These are phyloP conservation scores for Alternaria sp. DNA, from an alignment of 2,329 filamentous ascomycete genomes.

Conservation along the genomic window DNA sequence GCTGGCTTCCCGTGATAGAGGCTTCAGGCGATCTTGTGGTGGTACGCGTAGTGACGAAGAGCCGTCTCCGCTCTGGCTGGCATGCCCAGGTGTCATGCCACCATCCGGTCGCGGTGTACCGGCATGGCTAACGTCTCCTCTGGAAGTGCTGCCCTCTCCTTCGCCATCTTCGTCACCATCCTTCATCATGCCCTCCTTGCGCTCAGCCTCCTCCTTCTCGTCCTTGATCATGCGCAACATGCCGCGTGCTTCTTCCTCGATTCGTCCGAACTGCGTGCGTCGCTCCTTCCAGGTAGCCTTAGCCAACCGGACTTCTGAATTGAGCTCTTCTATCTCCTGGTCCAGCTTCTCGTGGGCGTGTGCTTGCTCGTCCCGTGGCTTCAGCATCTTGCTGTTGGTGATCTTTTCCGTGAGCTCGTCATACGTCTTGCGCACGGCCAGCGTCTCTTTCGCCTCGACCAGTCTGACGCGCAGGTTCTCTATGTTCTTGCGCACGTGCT, in stretches of 20 bases:
- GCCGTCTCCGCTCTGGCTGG: conserved; percentile 39
- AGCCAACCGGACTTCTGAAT: conserved; percentile 83
- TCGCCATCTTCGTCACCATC: conserved; percentile 50
- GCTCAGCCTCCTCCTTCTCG: conserved; percentile 93
- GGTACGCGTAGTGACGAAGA: conserved; percentile 36
- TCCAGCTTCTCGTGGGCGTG: conserved; percentile 80
- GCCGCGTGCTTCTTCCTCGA: conserved; percentile 90
- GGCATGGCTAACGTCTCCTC: conserved; percentile 48
- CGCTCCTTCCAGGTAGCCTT: conserved; percentile 84
- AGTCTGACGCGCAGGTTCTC: conserved; percentile 74
- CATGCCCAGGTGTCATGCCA: conserved; percentile 50
- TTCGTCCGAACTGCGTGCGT: conserved; percentile 82
- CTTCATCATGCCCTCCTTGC: conserved; percentile 71
- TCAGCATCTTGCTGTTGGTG: conserved; percentile 77
- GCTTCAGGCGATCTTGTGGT: conserved; percentile 40
- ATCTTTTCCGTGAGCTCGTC: conserved; percentile 90
- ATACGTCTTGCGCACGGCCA: conserved; percentile 81
- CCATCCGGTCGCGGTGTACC: conserved; percentile 55
- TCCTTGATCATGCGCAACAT: conserved; percentile 86
- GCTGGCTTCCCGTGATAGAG: conserved; percentile 37
- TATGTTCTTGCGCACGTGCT: conserved; percentile 78
- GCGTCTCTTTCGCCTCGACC: conserved; percentile 67
- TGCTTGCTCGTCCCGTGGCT: conserved; percentile 82
- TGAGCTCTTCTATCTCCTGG: conserved; percentile 85
- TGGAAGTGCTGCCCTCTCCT: conserved; percentile 47